Conservation (phyloP, 179 eudicot species). For the Patellifolia procumbens region DNA sequence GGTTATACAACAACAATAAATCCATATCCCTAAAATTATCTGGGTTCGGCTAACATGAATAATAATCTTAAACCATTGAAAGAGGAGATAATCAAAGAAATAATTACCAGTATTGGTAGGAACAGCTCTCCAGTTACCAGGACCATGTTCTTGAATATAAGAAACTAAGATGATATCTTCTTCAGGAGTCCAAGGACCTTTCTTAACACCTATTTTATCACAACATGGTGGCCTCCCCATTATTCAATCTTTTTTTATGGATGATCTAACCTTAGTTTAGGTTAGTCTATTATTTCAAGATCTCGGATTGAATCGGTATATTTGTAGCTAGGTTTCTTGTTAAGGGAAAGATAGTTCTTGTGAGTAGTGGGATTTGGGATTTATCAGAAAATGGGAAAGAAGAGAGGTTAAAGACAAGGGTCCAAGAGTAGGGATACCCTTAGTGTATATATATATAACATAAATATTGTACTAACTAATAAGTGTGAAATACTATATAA, state of each 20-base stretch:
- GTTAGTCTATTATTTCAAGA: no score
- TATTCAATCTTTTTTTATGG: neutral
- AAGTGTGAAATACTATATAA: neutral
- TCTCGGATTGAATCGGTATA: no score
- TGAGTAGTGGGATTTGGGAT: neutral
- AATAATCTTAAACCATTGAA: no score
- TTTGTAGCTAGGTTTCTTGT: slow-evolving; percentile 14
- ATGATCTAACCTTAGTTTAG: no score
- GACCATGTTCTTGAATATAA: slow-evolving; percentile 87
- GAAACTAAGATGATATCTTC: slow-evolving; percentile 85
- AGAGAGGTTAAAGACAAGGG: slow-evolving; percentile 33
- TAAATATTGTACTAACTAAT: neutral
- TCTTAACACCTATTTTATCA: slow-evolving; percentile 77
- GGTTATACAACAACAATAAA: no score
- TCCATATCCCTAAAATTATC: no score
- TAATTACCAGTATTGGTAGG: slow-evolving; percentile 73
- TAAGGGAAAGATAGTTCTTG: neutral
- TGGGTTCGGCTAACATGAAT: neutral
- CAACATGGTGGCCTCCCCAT: slow-evolving; percentile 96
- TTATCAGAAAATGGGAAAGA: slow-evolving; percentile 9
- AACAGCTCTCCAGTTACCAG: slow-evolving; percentile 92
- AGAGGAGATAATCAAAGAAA: neutral
- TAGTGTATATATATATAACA: slow-evolving; percentile 25
- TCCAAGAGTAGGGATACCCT: slow-evolving; percentile 34
- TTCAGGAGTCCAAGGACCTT: slow-evolving; percentile 97